Evolutionary conservation across 805 yeast genomes (phyloP), one percentile per base, ranked within the genome.

Genomic region (Maudiozyma saulgeensis): DNA sequence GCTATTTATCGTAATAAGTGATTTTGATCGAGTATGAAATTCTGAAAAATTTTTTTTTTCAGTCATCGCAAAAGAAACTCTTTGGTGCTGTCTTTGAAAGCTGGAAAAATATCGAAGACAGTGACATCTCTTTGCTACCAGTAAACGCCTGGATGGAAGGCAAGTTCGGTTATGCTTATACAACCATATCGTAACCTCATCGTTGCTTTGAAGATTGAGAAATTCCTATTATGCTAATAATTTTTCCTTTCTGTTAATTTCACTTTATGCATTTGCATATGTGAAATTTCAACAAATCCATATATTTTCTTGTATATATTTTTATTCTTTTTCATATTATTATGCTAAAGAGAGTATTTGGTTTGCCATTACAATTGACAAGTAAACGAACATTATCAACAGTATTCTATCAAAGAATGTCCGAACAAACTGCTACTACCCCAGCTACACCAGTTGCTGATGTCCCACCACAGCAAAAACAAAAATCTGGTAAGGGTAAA

Each of bases 401-500:
- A 18, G 25, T 37, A 23, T 25, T 23, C n/a, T n/a, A 32, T 19
- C 26, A 21, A 31, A 23, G 21, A 41, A 46, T 59, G 64, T 53
- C 62, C 35, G 51, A 53, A 47, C 53, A 53, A 45, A 49, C 55
- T 42, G 38, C 56, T 23, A 46, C 52, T 41, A 52, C 54, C 19
- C 52, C 54, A 41, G 53, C 55, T 6, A 19, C 42, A 11, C 21
- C 42, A 39, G 25, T 26, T n/a, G 42, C 42, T 21, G 42, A 13
- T 39, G 42, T 37, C 7, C 42, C 42, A 19, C 42, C 15, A 19
- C 42, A 39, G 19, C 48, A 34, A 44, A 41, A 35, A 48, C 53
- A 42, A 45, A 53, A 54, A 68, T 46, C 31, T 41, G 32, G 26
- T 13, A 31, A 51, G n/a, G 38, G 48, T 16, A 64, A 71, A 45